phyloP scores from a whole-genome alignment of 345 rosid genomes.

The Sisymbrium irio region DNA sequence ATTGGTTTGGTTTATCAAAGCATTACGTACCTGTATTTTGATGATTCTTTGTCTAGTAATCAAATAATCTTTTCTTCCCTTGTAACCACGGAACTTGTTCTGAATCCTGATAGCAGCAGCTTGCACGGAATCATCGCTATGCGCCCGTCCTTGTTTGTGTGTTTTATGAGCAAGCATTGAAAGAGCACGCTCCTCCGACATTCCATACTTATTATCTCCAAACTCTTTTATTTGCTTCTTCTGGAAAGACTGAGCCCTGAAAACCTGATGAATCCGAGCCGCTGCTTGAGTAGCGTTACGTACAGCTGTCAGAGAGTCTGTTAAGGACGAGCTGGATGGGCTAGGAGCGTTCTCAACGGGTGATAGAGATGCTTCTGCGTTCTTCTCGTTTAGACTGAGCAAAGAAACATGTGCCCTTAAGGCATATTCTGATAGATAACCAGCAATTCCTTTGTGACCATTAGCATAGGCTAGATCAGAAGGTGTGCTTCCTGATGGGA shows the following conservation, averaged over 20 bases:
- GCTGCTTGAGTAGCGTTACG: slow-evolving; percentile 88
- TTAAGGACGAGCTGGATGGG: slow-evolving; percentile 45
- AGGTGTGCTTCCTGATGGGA: slow-evolving; percentile 68
- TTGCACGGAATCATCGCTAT: slow-evolving; percentile 59
- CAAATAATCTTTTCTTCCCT: slow-evolving; percentile 80
- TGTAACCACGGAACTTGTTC: slow-evolving; percentile 86
- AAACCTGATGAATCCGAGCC: slow-evolving; percentile 82
- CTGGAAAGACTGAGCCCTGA: slow-evolving; percentile 90
- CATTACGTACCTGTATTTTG: slow-evolving; percentile 68
- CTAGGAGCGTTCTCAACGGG: slow-evolving; percentile 39
- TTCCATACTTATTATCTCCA: slow-evolving; percentile 49
- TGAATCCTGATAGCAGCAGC: slow-evolving; percentile 83
- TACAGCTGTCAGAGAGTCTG: slow-evolving; percentile 82
- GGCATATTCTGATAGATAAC: slow-evolving; percentile 82
- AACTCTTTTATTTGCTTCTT: slow-evolving; percentile 66
- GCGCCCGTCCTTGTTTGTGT: slow-evolving; percentile 43
- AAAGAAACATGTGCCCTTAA: slow-evolving; percentile 54
- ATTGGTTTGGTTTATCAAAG: not conserved
- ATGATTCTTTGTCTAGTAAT: slow-evolving; percentile 72
- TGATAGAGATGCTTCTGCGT: slow-evolving; percentile 39
- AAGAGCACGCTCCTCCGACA: slow-evolving; percentile 70
- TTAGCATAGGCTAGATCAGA: slow-evolving; percentile 81
- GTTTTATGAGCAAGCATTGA: slow-evolving; percentile 60
- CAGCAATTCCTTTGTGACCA: slow-evolving; percentile 93
- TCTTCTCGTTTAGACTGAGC: slow-evolving; percentile 51